phyloP scores from a whole-genome alignment of 805 yeast genomes.

The Sugiyamaella americana region DNA sequence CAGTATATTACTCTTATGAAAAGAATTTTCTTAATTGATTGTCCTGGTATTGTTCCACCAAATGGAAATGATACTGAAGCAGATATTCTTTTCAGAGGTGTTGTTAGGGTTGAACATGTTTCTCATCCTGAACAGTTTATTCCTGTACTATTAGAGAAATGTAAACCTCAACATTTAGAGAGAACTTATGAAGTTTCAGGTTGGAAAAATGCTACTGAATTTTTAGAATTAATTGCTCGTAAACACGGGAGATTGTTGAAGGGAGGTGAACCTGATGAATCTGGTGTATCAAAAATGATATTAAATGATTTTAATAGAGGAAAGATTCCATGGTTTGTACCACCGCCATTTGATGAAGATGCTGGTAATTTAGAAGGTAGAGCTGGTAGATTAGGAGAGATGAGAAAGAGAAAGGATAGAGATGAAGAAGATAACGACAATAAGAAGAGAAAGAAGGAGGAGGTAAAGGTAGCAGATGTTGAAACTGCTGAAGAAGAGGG shows the following conservation, averaged over 20 bases:
- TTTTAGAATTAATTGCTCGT: constrained; percentile 84
- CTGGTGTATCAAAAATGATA: constrained; percentile 83
- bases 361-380: constrained; percentile 14
- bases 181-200: constrained; percentile 93
- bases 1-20: constrained; percentile 97
- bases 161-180: constrained; percentile 85
- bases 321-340: constrained; percentile 94
- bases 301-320: constrained; percentile 95
- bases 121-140: constrained; percentile 92
- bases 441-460: constrained; percentile 5
- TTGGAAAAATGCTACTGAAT: constrained; percentile 71
- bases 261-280: constrained; percentile 98
- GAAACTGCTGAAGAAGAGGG: constrained; percentile 8
- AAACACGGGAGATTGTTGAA: constrained; percentile 88
- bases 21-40: constrained; percentile 88
- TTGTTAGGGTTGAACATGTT: constrained; percentile 97
- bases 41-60: constrained; percentile 99
- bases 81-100: constrained; percentile 92
- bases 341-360: constrained; percentile 71
- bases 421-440: constrained; percentile 10
- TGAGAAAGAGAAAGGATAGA: constrained; percentile 15
- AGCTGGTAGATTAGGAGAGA: constrained; percentile 22
- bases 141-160: constrained; percentile 75
- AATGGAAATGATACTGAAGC: constrained; percentile 82
- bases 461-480: constrained; percentile 1